Conservation (phyloP, 2,329 filamentous ascomycete species). For the Talaromyces sp. region DNA sequence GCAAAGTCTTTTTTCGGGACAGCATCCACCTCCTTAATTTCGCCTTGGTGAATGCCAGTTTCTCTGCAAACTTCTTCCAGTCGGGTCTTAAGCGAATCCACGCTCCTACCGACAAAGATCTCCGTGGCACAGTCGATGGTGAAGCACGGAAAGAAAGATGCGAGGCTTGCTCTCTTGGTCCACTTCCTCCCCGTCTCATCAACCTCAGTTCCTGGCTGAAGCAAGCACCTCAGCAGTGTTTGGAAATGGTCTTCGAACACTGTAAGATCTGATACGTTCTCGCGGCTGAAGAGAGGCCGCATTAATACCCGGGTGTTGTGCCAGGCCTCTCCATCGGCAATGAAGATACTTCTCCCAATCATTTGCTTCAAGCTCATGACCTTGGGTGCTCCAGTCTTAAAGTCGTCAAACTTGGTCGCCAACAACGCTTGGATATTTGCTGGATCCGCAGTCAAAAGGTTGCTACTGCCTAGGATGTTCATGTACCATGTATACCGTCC, state of each 20-base stretch:
- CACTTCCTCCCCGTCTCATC: not conserved
- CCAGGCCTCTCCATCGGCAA: slow-evolving; percentile 75
- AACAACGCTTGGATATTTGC: slow-evolving; percentile 7
- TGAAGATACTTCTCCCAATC: slow-evolving; percentile 60
- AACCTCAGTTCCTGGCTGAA: slow-evolving; percentile 43
- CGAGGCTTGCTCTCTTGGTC: slow-evolving; percentile 1
- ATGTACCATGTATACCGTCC: not conserved
- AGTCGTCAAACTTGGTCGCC: slow-evolving; percentile 7
- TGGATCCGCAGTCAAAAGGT: slow-evolving; percentile 12
- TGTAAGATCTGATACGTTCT: slow-evolving; percentile 73
- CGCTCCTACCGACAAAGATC: not conserved
- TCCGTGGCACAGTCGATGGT: slow-evolving; percentile 1
- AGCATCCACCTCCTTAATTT: not conserved
- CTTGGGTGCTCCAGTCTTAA: slow-evolving; percentile 64
- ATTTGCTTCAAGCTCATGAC: slow-evolving; percentile 57
- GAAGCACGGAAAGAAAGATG: not conserved
- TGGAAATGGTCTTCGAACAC: slow-evolving; percentile 70
- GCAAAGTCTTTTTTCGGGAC: not conserved
- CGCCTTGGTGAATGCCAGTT: not conserved
- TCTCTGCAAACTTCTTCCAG: not conserved
- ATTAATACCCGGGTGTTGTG: slow-evolving; percentile 75
- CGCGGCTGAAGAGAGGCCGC: slow-evolving; percentile 79
- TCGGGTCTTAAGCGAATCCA: not conserved
- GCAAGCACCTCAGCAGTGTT: slow-evolving; percentile 60
- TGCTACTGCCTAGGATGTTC: not conserved